Evolutionary conservation across 345 rosid species (phyloP), one percentile per base, ranked within the genome.

Genomic region (Streptanthus diversifolius): DNA sequence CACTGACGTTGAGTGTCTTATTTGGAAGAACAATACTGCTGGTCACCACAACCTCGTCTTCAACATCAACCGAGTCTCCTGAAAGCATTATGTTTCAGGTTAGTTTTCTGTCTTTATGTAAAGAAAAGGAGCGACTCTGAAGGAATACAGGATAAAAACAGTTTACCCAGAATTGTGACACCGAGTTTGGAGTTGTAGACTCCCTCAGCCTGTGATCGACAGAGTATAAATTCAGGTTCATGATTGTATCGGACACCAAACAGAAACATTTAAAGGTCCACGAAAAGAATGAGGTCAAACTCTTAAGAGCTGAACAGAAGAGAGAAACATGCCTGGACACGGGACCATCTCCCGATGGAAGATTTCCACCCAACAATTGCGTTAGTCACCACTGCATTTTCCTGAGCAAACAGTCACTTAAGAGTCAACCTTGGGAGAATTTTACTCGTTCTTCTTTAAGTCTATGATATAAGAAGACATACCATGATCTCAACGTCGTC

Each of bases 291-390:
- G 52, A 74, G 66, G 51, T 61, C 21, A 33, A 33, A 40, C 27
- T 61, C 56, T 61, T 29, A 63, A 59, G n/a, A 41, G 8, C 27
- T 32, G 4, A 48, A 22, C 48, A 52, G 33, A 56, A 35, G 72
- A 66, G 68, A 41, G 29, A 36, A 12, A 39, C 49, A 51, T 71
- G 66, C 98, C 98, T 93, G 98, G 76, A 87, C 90, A 60, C 97
- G 91, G 12, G 98, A 88, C 98, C 98, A 93, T 83, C 88, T 88
- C 39, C 98, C 98, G 6, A 90, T 75, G 12, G 97, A 84, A 57
- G 97, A 90, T 76, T 88, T 93, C 98, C 98, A 93, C 25, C 98
- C 98, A 56, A 93, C 78, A 43, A 93, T 93, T 18, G 98, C 85
- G 64, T 90, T 83, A 32, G 80, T 83, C 55, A 87, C 96, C 71